Evolutionary conservation across 805 yeast genomes (phyloP), one percentile per base, ranked within the genome.

Genomic region (Candida koratica): DNA sequence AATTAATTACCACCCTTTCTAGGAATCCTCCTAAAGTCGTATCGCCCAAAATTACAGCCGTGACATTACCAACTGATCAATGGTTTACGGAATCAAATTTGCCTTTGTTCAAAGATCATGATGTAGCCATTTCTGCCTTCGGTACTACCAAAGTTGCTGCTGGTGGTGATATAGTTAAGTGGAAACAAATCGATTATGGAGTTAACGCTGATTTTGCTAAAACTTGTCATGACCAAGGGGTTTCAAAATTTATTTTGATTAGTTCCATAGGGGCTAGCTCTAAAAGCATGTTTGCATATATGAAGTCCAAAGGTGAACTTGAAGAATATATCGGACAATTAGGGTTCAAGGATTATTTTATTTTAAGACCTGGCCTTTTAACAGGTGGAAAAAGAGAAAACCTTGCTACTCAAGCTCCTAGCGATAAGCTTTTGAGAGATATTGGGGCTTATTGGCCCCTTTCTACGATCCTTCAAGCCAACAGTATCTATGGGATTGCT

Each of bases 141-240:
- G 95, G 89, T 5, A 83, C 95, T 5, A 85, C 94, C 1, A 70
- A 73, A 35, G 80, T 73, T 2, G 69, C 60, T 19, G 95, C 87
- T 4, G 95, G 95, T n/a, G 95, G 95, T 12, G 69, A 83, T 1
- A 61, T 77, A n/a, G 84, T 74, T 16, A 72, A 76, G 17, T 93
- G 84, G 59, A 68, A 71, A 46, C 67, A 70, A 47, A 78, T 88
- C 46, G 96, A 88, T 51, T 75, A 79, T 46, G 95, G 84, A 38
- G 64, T 81, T 48, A 86, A 85, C 51, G 54, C 74, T 26, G 76
- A 69, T 25, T 61, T 81, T 24, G 94, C 95, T 4, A 73, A 76
- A 46, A 81, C 80, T 5, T 95, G 95, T 1, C 81, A 76, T 52
- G 76, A 65, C 4, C 71, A 73, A 2, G 93, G 93, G 1, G 77